A percentile compares a stretch with the other conserved stretches of the same genome.
Evolutionary conservation across 202 grass and related monocot genomes (phyloP).

Genomic region (Zizania palustris): DNA sequence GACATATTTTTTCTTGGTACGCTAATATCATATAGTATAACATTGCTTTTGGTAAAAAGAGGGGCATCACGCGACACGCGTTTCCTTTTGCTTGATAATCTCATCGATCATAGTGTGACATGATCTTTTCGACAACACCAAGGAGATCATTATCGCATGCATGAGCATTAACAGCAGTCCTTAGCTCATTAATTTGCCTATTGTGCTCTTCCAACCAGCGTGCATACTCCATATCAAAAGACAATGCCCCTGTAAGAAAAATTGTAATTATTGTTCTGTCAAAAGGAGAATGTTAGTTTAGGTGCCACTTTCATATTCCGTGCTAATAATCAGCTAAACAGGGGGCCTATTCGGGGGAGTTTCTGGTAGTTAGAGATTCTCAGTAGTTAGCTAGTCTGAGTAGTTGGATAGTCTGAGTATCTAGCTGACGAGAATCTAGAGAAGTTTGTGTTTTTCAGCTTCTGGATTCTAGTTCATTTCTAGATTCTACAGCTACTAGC

Average conservation of each 20-base stretch:
- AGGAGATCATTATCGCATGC: slow-evolving; percentile 79
- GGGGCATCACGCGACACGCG: slow-evolving; percentile 48
- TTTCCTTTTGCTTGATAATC: slow-evolving; percentile 82
- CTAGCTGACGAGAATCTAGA: too few species aligned
- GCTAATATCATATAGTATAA: slow-evolving; percentile 16
- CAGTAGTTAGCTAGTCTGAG: too few species aligned
- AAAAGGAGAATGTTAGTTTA: slow-evolving; percentile 24
- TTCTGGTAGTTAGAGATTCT: too few species aligned
- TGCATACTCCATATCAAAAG: slow-evolving; percentile 91
- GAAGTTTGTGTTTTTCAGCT: too few species aligned
- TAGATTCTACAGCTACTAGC: too few species aligned
- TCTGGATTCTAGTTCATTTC: too few species aligned
- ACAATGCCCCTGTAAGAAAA: slow-evolving; percentile 70
- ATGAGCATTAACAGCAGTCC: slow-evolving; percentile 85
- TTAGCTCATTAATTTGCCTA: slow-evolving; percentile 81
- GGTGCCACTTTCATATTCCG: slow-evolving; percentile 1
- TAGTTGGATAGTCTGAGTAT: too few species aligned
- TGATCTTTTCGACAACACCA: slow-evolving; percentile 75
- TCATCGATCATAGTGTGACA: slow-evolving; percentile 86
- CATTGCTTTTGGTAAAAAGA: slow-evolving; percentile 12
- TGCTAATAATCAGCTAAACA: too few species aligned
- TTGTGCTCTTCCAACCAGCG: slow-evolving; percentile 97
- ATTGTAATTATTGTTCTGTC: slow-evolving; percentile 25
- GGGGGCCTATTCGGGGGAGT: too few species aligned
- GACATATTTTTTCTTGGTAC: slow-evolving; percentile 2